These are phyloP conservation scores for Backusella sp. DNA, from an alignment of 192 early-diverging fungal species.

Conservation along the genomic window DNA sequence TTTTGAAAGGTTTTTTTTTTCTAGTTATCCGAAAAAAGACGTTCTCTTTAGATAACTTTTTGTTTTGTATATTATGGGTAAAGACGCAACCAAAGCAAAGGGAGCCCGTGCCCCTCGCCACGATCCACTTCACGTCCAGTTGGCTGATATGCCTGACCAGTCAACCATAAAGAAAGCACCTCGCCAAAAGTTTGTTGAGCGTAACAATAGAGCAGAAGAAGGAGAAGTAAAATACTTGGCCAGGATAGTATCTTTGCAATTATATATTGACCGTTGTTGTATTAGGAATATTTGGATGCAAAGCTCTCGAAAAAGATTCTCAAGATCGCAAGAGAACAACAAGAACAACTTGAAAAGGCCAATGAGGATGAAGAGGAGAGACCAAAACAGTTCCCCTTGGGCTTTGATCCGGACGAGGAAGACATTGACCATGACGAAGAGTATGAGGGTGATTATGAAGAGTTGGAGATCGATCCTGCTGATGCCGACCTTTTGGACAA, in stretches of 20 bases:
- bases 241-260: background rate
- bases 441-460: slow-evolving; percentile 68
- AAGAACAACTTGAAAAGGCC: slow-evolving; percentile 74
- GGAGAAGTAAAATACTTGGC: slow-evolving; percentile 29
- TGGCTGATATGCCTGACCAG: slow-evolving; percentile 62
- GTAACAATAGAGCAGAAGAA: slow-evolving; percentile 57
- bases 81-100: slow-evolving; percentile 42
- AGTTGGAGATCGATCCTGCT: slow-evolving; percentile 73
- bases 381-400: slow-evolving; percentile 20
- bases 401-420: slow-evolving; percentile 57
- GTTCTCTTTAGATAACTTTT: background rate
- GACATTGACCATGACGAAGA: slow-evolving; percentile 66
- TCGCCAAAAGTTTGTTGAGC: slow-evolving; percentile 56
- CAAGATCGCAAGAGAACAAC: slow-evolving; percentile 85
- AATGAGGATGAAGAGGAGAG: slow-evolving; percentile 46
- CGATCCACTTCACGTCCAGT: slow-evolving; percentile 84
- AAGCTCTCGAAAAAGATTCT: slow-evolving; percentile 91
- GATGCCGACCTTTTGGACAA: slow-evolving; percentile 86
- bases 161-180: slow-evolving; percentile 46
- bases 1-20: background rate
- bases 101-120: slow-evolving; percentile 54
- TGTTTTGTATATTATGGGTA: slow-evolving; percentile 44
- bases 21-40: background rate
- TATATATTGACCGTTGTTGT: background rate
- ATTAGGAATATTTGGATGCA: slow-evolving; percentile 75